phyloP scores from a whole-genome alignment of 768 basidiomycete genomes.

The Psilocybe tampanensis region DNA sequence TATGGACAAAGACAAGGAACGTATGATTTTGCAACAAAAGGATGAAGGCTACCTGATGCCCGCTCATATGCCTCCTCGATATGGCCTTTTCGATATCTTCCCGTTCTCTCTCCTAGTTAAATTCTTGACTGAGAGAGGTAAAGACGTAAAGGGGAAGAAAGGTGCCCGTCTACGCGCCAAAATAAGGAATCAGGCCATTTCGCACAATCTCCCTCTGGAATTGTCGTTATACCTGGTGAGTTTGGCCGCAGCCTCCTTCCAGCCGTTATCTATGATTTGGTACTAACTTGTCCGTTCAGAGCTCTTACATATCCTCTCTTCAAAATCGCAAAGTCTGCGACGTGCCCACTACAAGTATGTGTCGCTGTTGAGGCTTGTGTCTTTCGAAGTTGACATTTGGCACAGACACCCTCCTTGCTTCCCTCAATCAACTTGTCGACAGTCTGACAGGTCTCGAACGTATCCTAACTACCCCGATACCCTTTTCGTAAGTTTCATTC shows the following conservation, averaged over 20 bases:
- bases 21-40: too few species aligned
- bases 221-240: slow-evolving; percentile 68
- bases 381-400: not conserved
- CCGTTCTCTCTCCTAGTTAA: too few species aligned
- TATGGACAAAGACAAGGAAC: too few species aligned
- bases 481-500: slow-evolving; percentile 57
- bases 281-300: slow-evolving; percentile 36
- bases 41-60: too few species aligned
- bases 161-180: slow-evolving; percentile 57
- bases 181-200: slow-evolving; percentile 43
- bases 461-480: slow-evolving; percentile 76
- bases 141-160: slow-evolving; percentile 59
- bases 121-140: too few species aligned
- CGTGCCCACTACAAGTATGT: slow-evolving; percentile 61
- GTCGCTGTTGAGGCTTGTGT: not conserved
- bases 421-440: slow-evolving; percentile 61
- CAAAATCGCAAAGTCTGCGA: slow-evolving; percentile 58
- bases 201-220: slow-evolving; percentile 70
- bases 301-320: slow-evolving; percentile 65
- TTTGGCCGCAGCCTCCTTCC: not conserved
- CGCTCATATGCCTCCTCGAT: too few species aligned
- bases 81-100: too few species aligned
- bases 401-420: slow-evolving; percentile 46
- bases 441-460: slow-evolving; percentile 71
- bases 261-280: not conserved